These are phyloP conservation scores for Rhizopus arrhizus DNA, from an alignment of 371 early-diverging fungal genomes.

Conservation along the genomic window DNA sequence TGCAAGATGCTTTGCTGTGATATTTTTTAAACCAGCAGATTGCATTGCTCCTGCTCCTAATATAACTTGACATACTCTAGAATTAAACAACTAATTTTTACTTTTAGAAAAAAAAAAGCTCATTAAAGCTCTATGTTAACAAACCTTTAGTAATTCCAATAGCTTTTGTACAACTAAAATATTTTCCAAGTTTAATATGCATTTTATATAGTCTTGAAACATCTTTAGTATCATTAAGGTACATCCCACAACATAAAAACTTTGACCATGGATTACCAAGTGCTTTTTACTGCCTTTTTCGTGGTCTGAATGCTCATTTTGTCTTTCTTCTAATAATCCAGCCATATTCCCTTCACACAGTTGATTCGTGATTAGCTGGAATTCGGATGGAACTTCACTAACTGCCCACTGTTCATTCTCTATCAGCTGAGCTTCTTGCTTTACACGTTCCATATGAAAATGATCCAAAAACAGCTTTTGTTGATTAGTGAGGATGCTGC, in stretches of 20 bases:
- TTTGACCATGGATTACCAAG: constrained; percentile 59
- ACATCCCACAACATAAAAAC: constrained; percentile 85
- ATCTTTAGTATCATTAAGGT: constrained; percentile 83
- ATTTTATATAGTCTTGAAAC: constrained; percentile 85
- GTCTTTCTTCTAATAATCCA: constrained; percentile 15
- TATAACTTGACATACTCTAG: constrained; percentile 90
- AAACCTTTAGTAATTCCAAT: constrained; percentile 80
- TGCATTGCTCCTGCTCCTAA: constrained; percentile 94
- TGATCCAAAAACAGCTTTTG: constrained; percentile 85
- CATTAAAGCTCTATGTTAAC: neutral
- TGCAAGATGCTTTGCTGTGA: constrained; percentile 92
- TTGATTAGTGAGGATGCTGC: constrained; percentile 78
- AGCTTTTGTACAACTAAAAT: constrained; percentile 83
- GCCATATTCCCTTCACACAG: constrained; percentile 57
- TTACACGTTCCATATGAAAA: constrained; percentile 89
- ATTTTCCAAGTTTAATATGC: constrained; percentile 73
- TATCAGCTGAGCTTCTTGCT: constrained; percentile 83
- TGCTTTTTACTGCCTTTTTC: constrained; percentile 41
- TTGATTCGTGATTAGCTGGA: constrained; percentile 80
- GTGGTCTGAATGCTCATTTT: neutral
- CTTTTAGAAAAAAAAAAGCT: neutral
- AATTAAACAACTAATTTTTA: constrained; percentile 78
- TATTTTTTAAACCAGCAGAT: constrained; percentile 93
- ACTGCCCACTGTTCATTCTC: constrained; percentile 96
- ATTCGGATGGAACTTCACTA: constrained; percentile 88